Evolutionary conservation across 192 early-diverging fungal genomes (phyloP), one percentile per base, ranked within the genome.

Genomic region (Backusella circina): DNA sequence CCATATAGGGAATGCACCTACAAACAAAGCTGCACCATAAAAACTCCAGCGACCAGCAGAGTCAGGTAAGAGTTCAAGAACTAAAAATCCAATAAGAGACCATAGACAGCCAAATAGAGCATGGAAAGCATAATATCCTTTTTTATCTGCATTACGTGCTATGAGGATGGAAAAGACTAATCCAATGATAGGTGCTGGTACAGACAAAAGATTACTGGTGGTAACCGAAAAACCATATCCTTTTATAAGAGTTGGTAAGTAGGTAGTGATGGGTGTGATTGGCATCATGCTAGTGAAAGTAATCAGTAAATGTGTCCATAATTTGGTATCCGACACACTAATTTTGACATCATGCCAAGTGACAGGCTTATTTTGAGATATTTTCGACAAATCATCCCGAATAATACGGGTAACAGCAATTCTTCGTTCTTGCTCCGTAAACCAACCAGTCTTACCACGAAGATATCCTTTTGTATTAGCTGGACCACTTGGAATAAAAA

Each of bases 381-480:
- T 66, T 73, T 91, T 91, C 39, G 72, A 71, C 9, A 80, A 77
- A 70, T 91, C 90, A 44, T 90, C 90, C 12, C 85, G 82, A 61
- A 90, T 74, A 9, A 91, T 73, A n/a, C 90, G 82, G 2, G 90
- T 89, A n/a, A 91, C 84, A 3, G 86, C 87, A 66, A 91, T 88
- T 21, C 74, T 51, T 6, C 76, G 75, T 54, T 91, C 81, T 9
- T 84, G 82, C 23, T 89, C 88, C 2, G 76, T 83, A 39, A 89
- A 80, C 75, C 85, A 88, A 2, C 82, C 76, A 7, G 68, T 67
- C 35, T 78, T 78, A 38, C 83, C 83, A 41, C 80, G 75, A 2
- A 83, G 69, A 9, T 71, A 72, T 1, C 80, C 75, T 12, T 71
- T 70, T 0, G 88, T 84, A 15, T 44, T 54, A 5, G 65, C 75